Evolutionary conservation across 345 rosid species (phyloP), one percentile per base, ranked within the genome.

Genomic region (Eucalyptus virginea): DNA sequence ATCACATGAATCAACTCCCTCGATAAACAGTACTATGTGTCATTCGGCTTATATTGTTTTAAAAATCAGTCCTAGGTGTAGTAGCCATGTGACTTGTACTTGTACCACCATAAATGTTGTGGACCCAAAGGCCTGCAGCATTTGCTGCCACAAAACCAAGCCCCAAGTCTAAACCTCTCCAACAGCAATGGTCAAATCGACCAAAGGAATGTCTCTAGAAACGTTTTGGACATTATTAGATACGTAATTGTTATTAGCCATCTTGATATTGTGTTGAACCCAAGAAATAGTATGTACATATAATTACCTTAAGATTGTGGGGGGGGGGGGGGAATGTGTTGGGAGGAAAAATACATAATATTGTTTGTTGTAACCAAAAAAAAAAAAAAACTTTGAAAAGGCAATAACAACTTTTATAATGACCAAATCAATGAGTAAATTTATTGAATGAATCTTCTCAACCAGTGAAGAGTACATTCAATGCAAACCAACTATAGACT

Each of bases 291-390:
- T 60, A 28, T 6, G 32, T 56, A 60, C 4, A 28, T 60, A 60
- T 60, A 60, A 60, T 60, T 13, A 11, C 32, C 62, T 28, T 11
- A 60, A 60, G 67, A 60, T 28, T 1, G 16, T 60, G 14, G 32
- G 2, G 4, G 4, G 14, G 32, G 2, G 4, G 4, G 6, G 10
- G 9, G 24, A 56, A 24, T 3, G 32, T 60, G n/a, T 11, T 28
- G 7, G 7, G 15, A 12, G 32, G 67, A 26, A 60, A 60, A 56
- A 56, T 56, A 60, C 32, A 30, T 16, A 60, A 28, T 4, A 28
- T 8, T 12, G 0, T 60, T 28, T 28, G n/a, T 60, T 60, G 16
- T 60, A 12, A 60, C 32, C 1, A 13, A 2, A 15, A 52, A 19
- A 51, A 26, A 60, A 60, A 26, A 60, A 60, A 0, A 60, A 60